These are phyloP conservation scores for Zygosaccharomyces gambellarensis DNA, from an alignment of 805 yeast genomes.

Conservation along the genomic window DNA sequence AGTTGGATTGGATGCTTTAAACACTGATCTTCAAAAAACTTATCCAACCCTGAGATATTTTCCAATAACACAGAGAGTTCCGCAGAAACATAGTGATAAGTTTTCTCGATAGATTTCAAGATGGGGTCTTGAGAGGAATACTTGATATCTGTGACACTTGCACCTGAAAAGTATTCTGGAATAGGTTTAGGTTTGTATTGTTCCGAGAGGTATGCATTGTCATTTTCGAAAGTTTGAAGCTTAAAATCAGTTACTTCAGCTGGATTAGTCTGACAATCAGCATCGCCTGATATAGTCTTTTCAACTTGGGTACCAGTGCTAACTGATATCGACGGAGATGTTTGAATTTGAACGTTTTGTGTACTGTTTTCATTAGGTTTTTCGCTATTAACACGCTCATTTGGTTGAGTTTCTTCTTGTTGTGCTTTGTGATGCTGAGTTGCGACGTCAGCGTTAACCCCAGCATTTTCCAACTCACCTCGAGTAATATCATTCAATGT, in stretches of 20 bases:
- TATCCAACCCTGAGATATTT: slow-evolving; percentile 28
- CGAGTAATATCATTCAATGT: slow-evolving; percentile 19
- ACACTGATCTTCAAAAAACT: slow-evolving; percentile 35
- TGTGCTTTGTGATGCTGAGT: background rate
- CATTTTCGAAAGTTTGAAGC: slow-evolving; percentile 32
- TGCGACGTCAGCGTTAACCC: background rate
- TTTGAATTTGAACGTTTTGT: background rate
- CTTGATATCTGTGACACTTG: slow-evolving; percentile 13
- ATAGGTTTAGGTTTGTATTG: slow-evolving; percentile 21
- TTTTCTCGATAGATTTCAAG: slow-evolving; percentile 24
- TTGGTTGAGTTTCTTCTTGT: background rate
- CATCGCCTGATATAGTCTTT: slow-evolving; percentile 4
- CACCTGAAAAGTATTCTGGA: slow-evolving; percentile 21
- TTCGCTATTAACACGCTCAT: background rate
- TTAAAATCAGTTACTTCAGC: slow-evolving; percentile 11
- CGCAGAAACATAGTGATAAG: slow-evolving; percentile 28
- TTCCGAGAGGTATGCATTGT: slow-evolving; percentile 32
- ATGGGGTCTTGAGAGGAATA: slow-evolving; percentile 14
- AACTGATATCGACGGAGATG: background rate
- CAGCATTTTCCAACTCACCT: slow-evolving; percentile 18
- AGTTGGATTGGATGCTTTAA: slow-evolving; percentile 23
- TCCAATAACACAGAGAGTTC: slow-evolving; percentile 33
- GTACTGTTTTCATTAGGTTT: background rate
- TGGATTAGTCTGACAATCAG: slow-evolving; percentile 22
- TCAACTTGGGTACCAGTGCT: slow-evolving; percentile 9